Conservation (phyloP, 2,329 filamentous ascomycete genomes). For the Leptographium lundbergii region DNA sequence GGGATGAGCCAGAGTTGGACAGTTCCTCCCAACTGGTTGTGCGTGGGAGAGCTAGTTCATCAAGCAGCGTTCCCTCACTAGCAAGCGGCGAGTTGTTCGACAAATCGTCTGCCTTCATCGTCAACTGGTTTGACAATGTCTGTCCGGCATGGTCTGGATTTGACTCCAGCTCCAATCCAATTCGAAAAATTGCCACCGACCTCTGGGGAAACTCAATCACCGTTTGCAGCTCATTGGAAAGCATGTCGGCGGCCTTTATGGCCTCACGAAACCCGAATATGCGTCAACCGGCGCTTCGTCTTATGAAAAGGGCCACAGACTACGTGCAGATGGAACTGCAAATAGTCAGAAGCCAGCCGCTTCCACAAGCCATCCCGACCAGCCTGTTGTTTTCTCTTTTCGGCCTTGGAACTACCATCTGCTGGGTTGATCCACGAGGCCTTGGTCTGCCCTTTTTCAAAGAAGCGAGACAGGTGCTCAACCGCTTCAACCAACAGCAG, state of each 20-base stretch:
- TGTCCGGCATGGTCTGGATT: constrained; percentile 27
- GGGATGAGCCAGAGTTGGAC: not conserved
- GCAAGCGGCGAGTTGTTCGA: not conserved
- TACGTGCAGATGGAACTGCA: constrained; percentile 21
- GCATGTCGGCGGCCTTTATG: constrained; percentile 26
- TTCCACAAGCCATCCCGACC: constrained; percentile 15
- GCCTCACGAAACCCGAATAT: constrained; percentile 22
- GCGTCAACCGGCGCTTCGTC: constrained; percentile 19
- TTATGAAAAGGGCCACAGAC: constrained; percentile 20
- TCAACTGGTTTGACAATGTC: constrained; percentile 25
- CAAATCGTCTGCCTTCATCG: constrained; percentile 3
- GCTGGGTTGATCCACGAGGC: constrained; percentile 23
- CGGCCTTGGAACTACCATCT: constrained; percentile 25
- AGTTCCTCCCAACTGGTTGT: not conserved
- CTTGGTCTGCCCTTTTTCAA: constrained; percentile 8
- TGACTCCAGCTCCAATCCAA: constrained; percentile 23
- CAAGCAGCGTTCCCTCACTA: not conserved
- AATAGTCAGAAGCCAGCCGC: constrained; percentile 9
- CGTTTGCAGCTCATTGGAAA: constrained; percentile 24
- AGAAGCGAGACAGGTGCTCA: constrained; percentile 8
- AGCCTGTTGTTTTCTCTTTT: constrained; percentile 23
- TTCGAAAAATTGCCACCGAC: constrained; percentile 23
- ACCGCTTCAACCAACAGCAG: not conserved
- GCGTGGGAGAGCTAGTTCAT: not conserved
- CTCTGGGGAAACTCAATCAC: constrained; percentile 22